Percentiles rank a stretch among this genome's conserved stretches.
These are phyloP conservation scores for Sambucus nigra DNA, from an alignment of 129 eudicot species.

Conservation along the genomic window DNA sequence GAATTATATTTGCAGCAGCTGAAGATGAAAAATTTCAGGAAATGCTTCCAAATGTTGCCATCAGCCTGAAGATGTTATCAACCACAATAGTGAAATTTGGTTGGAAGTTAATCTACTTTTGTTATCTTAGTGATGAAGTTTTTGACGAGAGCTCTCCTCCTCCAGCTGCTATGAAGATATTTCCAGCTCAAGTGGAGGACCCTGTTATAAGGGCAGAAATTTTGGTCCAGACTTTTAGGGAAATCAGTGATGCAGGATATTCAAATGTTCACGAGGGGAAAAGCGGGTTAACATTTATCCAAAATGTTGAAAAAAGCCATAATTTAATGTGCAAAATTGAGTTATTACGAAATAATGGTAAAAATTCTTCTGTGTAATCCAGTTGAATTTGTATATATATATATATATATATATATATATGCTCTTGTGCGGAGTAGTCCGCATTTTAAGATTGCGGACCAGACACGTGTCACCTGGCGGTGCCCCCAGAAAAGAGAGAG, in stretches of 20 bases:
- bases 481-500: too few species aligned
- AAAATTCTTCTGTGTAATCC: neutral
- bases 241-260: conserved; percentile 51
- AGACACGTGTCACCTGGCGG: too few species aligned
- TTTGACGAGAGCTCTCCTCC: conserved; percentile 33
- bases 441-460: too few species aligned
- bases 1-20: conserved; percentile 27
- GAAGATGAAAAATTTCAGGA: conserved; percentile 26
- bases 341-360: conserved; percentile 43
- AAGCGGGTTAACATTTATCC: conserved; percentile 44
- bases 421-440: too few species aligned
- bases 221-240: conserved; percentile 66
- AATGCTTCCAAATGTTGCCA: conserved; percentile 30
- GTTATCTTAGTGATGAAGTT: conserved; percentile 71
- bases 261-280: conserved; percentile 30
- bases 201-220: conserved; percentile 79
- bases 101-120: conserved; percentile 57
- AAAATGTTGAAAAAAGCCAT: conserved; percentile 51
- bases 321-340: conserved; percentile 47
- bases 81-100: conserved; percentile 57
- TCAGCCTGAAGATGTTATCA: conserved; percentile 67
- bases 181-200: conserved; percentile 94
- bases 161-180: conserved; percentile 71
- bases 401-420: neutral
- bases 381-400: neutral